Conservation (phyloP, 352 stramenopile species). For the Achlya hypogyna region DNA sequence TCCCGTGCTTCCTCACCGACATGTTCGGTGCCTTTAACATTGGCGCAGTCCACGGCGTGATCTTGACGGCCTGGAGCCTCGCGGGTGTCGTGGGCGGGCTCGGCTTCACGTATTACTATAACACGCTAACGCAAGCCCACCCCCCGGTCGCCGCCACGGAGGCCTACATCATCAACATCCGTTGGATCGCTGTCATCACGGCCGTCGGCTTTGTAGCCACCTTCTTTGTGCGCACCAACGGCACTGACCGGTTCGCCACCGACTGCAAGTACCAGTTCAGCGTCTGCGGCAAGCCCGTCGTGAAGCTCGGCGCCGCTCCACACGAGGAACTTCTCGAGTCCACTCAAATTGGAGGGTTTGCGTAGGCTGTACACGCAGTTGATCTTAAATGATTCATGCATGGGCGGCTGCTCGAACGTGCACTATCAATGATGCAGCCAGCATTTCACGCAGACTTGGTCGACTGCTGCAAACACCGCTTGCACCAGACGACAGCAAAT, state of each 20-base stretch:
- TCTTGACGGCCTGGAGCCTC: constrained; percentile 8
- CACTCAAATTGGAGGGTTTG: no score
- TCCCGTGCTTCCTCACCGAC: constrained; percentile 65
- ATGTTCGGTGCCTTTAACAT: constrained; percentile 83
- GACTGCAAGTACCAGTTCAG: background rate
- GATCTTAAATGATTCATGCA: no score
- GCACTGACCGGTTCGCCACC: background rate
- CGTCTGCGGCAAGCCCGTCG: constrained; percentile 37
- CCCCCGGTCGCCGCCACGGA: background rate
- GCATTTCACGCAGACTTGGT: no score
- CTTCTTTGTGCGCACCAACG: constrained; percentile 5
- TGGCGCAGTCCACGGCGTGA: background rate
- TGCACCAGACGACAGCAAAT: background rate
- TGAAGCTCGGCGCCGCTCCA: constrained; percentile 13
- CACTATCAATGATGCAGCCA: no score
- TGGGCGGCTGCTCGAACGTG: no score
- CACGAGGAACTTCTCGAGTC: background rate
- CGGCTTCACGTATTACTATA: background rate
- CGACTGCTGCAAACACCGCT: no score
- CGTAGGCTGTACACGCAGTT: no score
- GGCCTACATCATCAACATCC: background rate
- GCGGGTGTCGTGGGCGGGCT: constrained; percentile 11
- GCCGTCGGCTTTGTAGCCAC: background rate
- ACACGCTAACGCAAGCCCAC: background rate
- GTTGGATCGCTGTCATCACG: background rate